Percentiles rank a stretch among this genome's conserved stretches.
Evolutionary conservation across 1,284 basidiomycete species (phyloP).

Genomic region (Calocybe gambosa): DNA sequence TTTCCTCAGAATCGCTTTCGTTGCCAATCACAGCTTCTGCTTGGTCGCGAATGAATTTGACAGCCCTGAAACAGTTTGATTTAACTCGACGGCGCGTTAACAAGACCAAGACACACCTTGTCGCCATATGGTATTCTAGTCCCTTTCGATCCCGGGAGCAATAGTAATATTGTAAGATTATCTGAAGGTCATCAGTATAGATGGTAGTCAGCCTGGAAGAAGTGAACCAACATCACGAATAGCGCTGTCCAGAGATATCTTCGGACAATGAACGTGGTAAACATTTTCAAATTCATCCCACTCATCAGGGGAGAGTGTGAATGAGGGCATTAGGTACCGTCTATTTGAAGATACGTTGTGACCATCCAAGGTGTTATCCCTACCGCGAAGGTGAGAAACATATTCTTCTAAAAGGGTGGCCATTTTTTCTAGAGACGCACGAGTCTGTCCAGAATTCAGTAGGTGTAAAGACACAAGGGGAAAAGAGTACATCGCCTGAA

Average conservation of each 20-base stretch:
- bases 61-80: constrained; percentile 44
- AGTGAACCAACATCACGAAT: constrained; percentile 62
- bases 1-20: constrained; percentile 25
- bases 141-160: constrained; percentile 72
- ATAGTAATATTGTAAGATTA: constrained; percentile 88
- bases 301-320: constrained; percentile 61
- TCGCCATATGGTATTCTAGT: constrained; percentile 85
- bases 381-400: constrained; percentile 45
- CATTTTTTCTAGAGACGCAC: constrained; percentile 41
- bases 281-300: constrained; percentile 87
- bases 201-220: background rate
- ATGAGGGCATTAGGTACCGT: constrained; percentile 61
- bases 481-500: constrained; percentile 12
- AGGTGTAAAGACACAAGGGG: background rate
- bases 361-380: constrained; percentile 31
- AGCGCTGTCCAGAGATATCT: constrained; percentile 74
- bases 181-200: constrained; percentile 32
- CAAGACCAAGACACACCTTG: constrained; percentile 47
- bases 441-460: constrained; percentile 16
- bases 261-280: constrained; percentile 86
- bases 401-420: constrained; percentile 56
- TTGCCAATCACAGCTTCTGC: constrained; percentile 42
- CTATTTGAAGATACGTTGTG: constrained; percentile 26
- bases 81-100: background rate
- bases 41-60: constrained; percentile 82